phyloP scores from a whole-genome alignment of 2,329 filamentous ascomycete genomes.

The Knoxdaviesia proteae region DNA sequence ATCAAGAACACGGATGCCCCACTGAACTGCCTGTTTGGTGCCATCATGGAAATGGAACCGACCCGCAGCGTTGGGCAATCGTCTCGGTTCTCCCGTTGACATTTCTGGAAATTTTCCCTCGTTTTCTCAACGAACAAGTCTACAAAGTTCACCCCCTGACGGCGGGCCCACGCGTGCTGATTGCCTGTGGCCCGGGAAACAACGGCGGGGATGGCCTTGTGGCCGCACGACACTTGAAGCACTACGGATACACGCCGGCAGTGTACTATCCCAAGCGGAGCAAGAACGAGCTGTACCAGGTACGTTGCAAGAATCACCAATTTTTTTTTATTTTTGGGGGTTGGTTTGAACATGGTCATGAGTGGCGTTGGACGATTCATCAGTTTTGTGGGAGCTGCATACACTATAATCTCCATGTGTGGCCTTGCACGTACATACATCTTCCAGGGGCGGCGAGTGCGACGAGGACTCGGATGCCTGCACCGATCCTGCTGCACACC shows the following conservation, averaged over 20 bases:
- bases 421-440: no score
- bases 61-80: not conserved
- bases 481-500: no score
- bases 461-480: no score
- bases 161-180: slow-evolving; percentile 51
- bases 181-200: slow-evolving; percentile 77
- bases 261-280: slow-evolving; percentile 87
- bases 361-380: no score
- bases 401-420: no score
- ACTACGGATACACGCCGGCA: slow-evolving; percentile 77
- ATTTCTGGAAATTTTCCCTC: no score
- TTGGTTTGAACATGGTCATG: no score
- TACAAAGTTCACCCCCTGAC: slow-evolving; percentile 62
- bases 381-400: no score
- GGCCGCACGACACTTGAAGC: slow-evolving; percentile 72
- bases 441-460: no score
- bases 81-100: no score
- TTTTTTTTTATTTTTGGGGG: no score
- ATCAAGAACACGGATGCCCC: not conserved
- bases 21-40: no score
- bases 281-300: slow-evolving; percentile 78
- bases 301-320: slow-evolving; percentile 14
- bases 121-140: slow-evolving; percentile 25
- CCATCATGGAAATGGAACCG: not conserved
- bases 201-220: slow-evolving; percentile 85